Percentiles rank a stretch among this genome's conserved stretches.
Conservation (phyloP, 169 alveolate genomes). For the Eimeria brunetti region DNA sequence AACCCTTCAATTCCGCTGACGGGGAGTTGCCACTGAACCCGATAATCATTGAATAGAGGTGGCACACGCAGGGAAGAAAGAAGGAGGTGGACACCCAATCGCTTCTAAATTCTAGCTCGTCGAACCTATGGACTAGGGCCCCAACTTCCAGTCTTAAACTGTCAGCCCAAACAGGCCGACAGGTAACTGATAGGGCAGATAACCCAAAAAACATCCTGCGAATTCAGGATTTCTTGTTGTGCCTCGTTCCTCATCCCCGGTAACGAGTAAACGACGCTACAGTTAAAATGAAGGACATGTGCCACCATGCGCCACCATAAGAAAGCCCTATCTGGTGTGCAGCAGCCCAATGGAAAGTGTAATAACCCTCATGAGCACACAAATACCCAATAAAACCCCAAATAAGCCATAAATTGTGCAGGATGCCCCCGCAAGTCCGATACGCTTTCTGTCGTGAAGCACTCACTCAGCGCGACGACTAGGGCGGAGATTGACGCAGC, state of each 20-base stretch:
- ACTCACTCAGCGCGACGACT: constrained; percentile 75
- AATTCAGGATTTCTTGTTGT: neutral
- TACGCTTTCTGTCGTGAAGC: neutral
- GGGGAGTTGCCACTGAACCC: neutral
- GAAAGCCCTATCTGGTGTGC: neutral
- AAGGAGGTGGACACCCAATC: neutral
- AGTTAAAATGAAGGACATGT: neutral
- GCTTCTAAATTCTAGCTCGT: neutral
- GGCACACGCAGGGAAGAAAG: neutral
- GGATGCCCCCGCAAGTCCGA: neutral
- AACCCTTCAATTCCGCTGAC: neutral
- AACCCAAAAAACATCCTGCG: neutral
- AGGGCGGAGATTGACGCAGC: constrained; percentile 73
- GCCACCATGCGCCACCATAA: neutral
- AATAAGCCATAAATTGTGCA: neutral
- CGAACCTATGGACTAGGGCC: neutral
- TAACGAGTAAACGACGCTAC: neutral
- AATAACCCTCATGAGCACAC: neutral
- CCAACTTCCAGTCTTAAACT: neutral
- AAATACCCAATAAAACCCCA: neutral
- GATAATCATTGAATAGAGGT: neutral
- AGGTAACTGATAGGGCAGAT: neutral
- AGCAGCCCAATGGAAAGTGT: neutral
- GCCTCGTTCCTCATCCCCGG: neutral
- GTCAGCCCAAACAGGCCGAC: neutral